Base-by-base conservation (phyloP, 1,139 yeast species). In the Kurtzmaniella natalensis region DNA sequence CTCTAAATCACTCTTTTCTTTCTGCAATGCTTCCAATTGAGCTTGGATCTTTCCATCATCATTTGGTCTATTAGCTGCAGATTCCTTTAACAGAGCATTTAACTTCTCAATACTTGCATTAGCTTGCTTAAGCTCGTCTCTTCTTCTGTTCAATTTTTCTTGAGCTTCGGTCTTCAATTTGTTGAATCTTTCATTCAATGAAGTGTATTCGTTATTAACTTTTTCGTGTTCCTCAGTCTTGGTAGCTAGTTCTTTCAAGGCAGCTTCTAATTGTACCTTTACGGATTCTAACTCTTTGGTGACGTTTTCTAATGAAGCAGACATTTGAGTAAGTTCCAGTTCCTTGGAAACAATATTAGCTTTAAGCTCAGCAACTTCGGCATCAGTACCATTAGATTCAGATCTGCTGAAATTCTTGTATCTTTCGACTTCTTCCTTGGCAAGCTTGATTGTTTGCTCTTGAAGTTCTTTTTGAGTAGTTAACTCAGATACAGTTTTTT, bases 401-500 rank as follows among this genome's bases (percentile, higher is more conserved):
- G 46, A 36, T 13, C 37, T 37, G 5, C 11, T 20, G 3, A 15
- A 8, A 13, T 34, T 21, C 32, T 52, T 55, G 37, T 61, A 50
- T 11, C 70, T 51, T n/a, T 50, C 57, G 37, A 63, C 63, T 38
- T 67, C 73, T 41, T 69, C 75, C 25, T 48, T 51, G 7, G 64
- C 42, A 30, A 68, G 57, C 24, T 48, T 51, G 14, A 63, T 48
- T 16, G 47, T 47, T 50, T 64, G 74, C 32, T 52, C 57, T 29
- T 59, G 57, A 16, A 57, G 42, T 18, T 59, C 70, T 13, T 52
- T 36, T 21, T 59, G 59, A 2, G 55, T 40, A 10, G 46, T 44
- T 33, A 62, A 45, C 2, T 51, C 47, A 19, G 44, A 41, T n/a
- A 60, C 36, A 34, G 52, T 45, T 1, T 35, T 37, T 30, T 46